These are phyloP conservation scores for Barnettozyma siamensis DNA, from an alignment of 805 yeast genomes.

Conservation along the genomic window DNA sequence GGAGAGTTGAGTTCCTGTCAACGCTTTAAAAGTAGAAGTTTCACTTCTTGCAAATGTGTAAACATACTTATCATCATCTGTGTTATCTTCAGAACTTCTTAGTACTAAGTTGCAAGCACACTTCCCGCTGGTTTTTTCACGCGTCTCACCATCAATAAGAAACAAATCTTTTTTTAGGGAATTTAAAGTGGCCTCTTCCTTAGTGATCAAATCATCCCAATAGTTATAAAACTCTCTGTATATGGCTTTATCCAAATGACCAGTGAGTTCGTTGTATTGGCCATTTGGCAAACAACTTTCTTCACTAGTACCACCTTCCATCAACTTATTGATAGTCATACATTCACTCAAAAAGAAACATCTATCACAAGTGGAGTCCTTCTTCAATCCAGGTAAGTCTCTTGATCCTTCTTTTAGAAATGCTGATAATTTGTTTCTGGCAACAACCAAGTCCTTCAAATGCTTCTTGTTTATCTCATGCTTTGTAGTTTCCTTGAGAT, in stretches of 20 bases:
- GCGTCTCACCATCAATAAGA: constrained; percentile 43
- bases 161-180: constrained; percentile 55
- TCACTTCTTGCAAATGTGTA: constrained; percentile 45
- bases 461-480: constrained; percentile 52
- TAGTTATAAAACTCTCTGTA: constrained; percentile 55
- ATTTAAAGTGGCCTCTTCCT: constrained; percentile 60
- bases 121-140: constrained; percentile 58
- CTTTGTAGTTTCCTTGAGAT: constrained; percentile 46
- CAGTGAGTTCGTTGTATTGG: constrained; percentile 43
- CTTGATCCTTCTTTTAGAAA: constrained; percentile 46
- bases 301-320: constrained; percentile 52
- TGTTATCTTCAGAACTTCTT: constrained; percentile 19
- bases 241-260: constrained; percentile 37
- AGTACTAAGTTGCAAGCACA: constrained; percentile 50
- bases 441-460: constrained; percentile 59
- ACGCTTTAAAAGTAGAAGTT: constrained; percentile 7
- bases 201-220: constrained; percentile 70
- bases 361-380: constrained; percentile 50
- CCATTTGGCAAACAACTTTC: constrained; percentile 47
- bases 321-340: constrained; percentile 56
- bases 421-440: constrained; percentile 64
- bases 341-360: constrained; percentile 56
- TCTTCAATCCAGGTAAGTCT: constrained; percentile 48
- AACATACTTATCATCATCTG: constrained; percentile 26
- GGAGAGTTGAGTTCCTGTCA: constrained; percentile 41